Conservation (phyloP, 495 filamentous ascomycete genomes). For the Xylaria venustula region DNA sequence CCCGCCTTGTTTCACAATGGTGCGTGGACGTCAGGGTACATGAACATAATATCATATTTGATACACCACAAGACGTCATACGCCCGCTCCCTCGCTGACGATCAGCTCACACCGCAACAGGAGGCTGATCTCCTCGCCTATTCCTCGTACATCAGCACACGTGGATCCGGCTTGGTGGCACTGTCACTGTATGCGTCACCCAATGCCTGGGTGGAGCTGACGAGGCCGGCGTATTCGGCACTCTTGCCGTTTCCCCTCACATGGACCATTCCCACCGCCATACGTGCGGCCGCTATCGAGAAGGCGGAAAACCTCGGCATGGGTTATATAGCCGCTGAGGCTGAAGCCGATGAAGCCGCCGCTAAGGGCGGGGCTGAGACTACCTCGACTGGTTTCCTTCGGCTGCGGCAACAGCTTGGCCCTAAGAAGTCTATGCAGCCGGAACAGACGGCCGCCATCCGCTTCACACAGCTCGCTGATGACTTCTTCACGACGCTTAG, state of each 20-base stretch:
- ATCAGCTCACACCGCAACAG: conserved; percentile 63
- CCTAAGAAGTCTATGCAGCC: conserved; percentile 34
- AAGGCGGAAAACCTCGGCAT: conserved; percentile 76
- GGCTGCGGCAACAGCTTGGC: conserved; percentile 25
- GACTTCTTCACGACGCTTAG: conserved; percentile 69
- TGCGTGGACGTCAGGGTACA: conserved; percentile 67
- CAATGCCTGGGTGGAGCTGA: conserved; percentile 72
- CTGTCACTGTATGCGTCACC: conserved; percentile 86
- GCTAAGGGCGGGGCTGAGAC: conserved; percentile 27
- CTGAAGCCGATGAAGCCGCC: conserved; percentile 26
- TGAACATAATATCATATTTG: conserved; percentile 72
- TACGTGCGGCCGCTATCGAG: conserved; percentile 63
- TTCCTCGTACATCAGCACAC: conserved; percentile 61
- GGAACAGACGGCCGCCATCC: conserved; percentile 59
- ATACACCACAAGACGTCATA: conserved; percentile 57
- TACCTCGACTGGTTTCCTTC: conserved; percentile 27
- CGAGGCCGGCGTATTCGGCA: conserved; percentile 70
- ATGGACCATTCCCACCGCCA: conserved; percentile 70
- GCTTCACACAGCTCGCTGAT: conserved; percentile 64
- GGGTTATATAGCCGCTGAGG: conserved; percentile 32
- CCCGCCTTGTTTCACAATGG: conserved; percentile 68
- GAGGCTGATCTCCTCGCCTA: conserved; percentile 71
- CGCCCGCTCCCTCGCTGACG: conserved; percentile 40
- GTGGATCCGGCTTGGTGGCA: conserved; percentile 66
- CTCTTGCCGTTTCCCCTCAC: conserved; percentile 80